Percentiles rank a stretch among this genome's conserved stretches.
Conservation (phyloP, 2,329 filamentous ascomycete genomes). For the Colletotrichum acutatum region DNA sequence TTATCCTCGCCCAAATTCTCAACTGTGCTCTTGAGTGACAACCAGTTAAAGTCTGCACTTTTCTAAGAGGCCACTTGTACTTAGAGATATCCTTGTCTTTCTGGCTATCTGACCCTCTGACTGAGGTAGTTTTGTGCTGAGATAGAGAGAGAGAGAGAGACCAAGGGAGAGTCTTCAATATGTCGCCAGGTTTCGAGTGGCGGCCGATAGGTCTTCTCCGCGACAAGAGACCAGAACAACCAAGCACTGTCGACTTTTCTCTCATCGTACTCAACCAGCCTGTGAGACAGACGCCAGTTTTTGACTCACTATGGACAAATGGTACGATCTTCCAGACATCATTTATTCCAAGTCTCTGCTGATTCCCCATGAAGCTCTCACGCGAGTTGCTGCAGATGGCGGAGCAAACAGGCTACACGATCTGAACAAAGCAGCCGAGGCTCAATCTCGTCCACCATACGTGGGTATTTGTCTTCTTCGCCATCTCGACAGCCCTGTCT, state of each 20-base stretch:
- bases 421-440: constrained; percentile 38
- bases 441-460: constrained; percentile 2
- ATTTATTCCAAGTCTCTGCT: constrained; percentile 27
- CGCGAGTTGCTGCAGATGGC: constrained; percentile 87
- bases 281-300: constrained; percentile 55
- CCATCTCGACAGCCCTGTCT: neutral
- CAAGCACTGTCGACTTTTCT: constrained; percentile 49
- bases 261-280: constrained; percentile 65
- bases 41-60: neutral
- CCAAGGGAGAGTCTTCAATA: neutral
- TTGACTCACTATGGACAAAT: constrained; percentile 62
- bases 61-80: neutral
- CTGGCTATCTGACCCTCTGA: neutral
- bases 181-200: constrained; percentile 47
- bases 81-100: neutral
- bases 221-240: constrained; percentile 40
- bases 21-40: neutral
- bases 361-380: constrained; percentile 60
- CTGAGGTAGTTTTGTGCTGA: neutral
- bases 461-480: constrained; percentile 3
- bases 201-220: constrained; percentile 51
- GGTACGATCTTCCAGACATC: constrained; percentile 45
- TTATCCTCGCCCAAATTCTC: neutral
- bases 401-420: constrained; percentile 82
- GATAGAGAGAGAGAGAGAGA: neutral